phyloP scores from a whole-genome alignment of 768 basidiomycete genomes.

The Infundibulicybe gibba region DNA sequence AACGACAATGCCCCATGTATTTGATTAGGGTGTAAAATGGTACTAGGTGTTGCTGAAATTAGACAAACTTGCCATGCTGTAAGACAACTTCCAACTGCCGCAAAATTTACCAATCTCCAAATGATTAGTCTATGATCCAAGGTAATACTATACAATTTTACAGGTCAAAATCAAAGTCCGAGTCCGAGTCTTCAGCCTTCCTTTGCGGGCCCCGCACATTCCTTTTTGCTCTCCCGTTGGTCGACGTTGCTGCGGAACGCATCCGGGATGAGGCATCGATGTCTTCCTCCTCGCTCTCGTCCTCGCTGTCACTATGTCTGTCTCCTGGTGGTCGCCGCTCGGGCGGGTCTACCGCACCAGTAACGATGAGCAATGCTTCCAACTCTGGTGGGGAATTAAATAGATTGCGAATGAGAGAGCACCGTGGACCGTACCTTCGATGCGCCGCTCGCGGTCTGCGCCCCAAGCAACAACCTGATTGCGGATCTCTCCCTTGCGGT shows the following conservation, averaged over 20 bases:
- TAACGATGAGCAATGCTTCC: slow-evolving; percentile 64
- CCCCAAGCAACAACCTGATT: slow-evolving; percentile 87
- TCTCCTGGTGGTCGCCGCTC: slow-evolving; percentile 34
- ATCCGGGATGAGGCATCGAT: slow-evolving; percentile 51
- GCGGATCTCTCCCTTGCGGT: slow-evolving; percentile 87
- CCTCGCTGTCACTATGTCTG: slow-evolving; percentile 31
- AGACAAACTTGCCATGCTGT: too few species aligned
- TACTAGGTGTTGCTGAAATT: too few species aligned
- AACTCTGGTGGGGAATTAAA: slow-evolving; percentile 44
- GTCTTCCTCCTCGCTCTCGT: slow-evolving; percentile 45
- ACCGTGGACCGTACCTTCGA: slow-evolving; percentile 56
- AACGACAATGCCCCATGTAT: too few species aligned
- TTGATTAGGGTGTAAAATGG: too few species aligned
- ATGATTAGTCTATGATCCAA: too few species aligned
- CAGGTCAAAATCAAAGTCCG: slow-evolving; percentile 80
- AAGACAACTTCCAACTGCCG: too few species aligned
- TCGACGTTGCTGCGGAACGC: slow-evolving; percentile 56
- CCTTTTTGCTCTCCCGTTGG: slow-evolving; percentile 46
- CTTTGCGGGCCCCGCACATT: slow-evolving; percentile 58
- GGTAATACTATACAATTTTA: slow-evolving; percentile 17
- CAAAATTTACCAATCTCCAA: too few species aligned
- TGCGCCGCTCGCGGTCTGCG: slow-evolving; percentile 67
- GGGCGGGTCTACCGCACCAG: slow-evolving; percentile 59
- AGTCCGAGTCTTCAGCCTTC: slow-evolving; percentile 54
- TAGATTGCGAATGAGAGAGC: slow-evolving; percentile 1